Percentiles rank a stretch among this genome's conserved stretches.
These are phyloP conservation scores for Botrytis pseudocinerea DNA, from an alignment of 2,329 filamentous ascomycete species.

Conservation along the genomic window DNA sequence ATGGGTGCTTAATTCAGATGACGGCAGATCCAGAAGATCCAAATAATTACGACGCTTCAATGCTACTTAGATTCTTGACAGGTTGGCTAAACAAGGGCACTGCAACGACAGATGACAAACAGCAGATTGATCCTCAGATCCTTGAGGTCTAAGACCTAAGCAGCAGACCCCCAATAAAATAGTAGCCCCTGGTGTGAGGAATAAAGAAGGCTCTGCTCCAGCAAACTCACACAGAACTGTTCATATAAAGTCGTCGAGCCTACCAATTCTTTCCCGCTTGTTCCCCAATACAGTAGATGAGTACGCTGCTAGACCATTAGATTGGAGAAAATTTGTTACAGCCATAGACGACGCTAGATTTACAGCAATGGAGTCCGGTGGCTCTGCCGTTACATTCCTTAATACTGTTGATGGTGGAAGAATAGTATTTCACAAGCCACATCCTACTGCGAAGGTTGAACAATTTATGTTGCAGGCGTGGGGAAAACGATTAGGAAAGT, in stretches of 20 bases:
- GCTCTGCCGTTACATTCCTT: not conserved
- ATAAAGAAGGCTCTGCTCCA: not conserved
- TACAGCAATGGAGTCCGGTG: not conserved
- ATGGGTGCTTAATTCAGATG: too few relatives aligned
- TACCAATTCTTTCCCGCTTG: not conserved
- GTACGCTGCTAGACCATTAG: not conserved
- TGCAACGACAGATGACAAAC: not conserved
- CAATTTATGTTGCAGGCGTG: not conserved
- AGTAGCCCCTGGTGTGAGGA: rapidly evolving
- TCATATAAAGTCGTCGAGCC: not conserved
- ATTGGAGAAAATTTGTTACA: not conserved
- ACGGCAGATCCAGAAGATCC: too few relatives aligned
- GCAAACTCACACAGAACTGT: not conserved
- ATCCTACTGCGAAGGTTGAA: not conserved
- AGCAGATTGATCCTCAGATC: not conserved
- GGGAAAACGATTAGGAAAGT: not conserved
- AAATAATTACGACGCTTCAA: not conserved
- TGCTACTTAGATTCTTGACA: not conserved
- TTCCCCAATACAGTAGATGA: not conserved
- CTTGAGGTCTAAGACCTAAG: not conserved
- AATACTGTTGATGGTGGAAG: not conserved
- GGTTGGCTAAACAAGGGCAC: not conserved
- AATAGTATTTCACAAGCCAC: not conserved
- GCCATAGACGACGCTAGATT: not conserved
- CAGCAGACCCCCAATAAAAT: not conserved